Percentiles rank a stretch among this genome's conserved stretches.
Evolutionary conservation across 2,329 filamentous ascomycete genomes (phyloP).

Genomic region (Akanthomyces muscarius): DNA sequence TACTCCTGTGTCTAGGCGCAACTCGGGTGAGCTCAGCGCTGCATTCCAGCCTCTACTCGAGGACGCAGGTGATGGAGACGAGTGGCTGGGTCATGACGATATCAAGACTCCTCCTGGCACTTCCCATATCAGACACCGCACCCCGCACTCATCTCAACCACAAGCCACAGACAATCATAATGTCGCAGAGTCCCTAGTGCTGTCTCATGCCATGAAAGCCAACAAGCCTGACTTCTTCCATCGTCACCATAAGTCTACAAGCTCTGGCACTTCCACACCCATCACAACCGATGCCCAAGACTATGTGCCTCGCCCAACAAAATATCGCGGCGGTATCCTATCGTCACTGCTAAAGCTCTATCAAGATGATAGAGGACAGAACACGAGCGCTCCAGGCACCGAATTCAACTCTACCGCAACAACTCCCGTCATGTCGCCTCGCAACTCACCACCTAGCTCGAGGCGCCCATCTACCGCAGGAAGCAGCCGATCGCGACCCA

Average conservation of each 20-base stretch:
- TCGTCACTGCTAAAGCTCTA: slow-evolving; percentile 70
- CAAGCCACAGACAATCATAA: slow-evolving; percentile 24
- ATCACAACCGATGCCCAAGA: slow-evolving; percentile 40
- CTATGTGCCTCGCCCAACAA: slow-evolving; percentile 62
- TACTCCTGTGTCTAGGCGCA: slow-evolving; percentile 34
- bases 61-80: slow-evolving; percentile 28
- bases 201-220: slow-evolving; percentile 30
- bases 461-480: slow-evolving; percentile 37
- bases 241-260: slow-evolving; percentile 21
- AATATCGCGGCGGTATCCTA: slow-evolving; percentile 70
- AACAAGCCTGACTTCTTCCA: slow-evolving; percentile 31
- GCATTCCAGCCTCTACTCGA: slow-evolving; percentile 32
- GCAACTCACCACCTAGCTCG: slow-evolving; percentile 38
- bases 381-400: slow-evolving; percentile 33
- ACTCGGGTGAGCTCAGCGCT: slow-evolving; percentile 30
- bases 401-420: slow-evolving; percentile 35
- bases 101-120: slow-evolving; percentile 12
- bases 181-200: slow-evolving; percentile 34
- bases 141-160: slow-evolving; percentile 23
- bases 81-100: slow-evolving; percentile 21
- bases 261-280: slow-evolving; percentile 37
- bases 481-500: slow-evolving; percentile 31
- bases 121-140: slow-evolving; percentile 22
- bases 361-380: slow-evolving; percentile 41
- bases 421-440: slow-evolving; percentile 39